Percentiles rank a stretch among this genome's conserved stretches.
These are phyloP conservation scores for Conringia planisiliqua DNA, from an alignment of 345 rosid species.

Conservation along the genomic window DNA sequence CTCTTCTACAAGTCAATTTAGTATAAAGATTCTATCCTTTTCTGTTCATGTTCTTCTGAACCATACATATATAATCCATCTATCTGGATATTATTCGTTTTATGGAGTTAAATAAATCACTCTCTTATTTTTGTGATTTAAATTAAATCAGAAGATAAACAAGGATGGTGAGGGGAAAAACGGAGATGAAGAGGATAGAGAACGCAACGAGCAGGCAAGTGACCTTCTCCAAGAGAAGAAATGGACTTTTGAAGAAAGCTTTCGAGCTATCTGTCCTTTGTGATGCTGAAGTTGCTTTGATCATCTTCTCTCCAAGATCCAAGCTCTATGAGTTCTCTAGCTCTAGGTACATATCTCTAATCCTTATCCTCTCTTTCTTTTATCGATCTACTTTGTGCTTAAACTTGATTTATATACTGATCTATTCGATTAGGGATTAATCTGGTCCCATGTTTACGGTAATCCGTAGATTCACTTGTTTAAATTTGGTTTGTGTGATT, in stretches of 20 bases:
- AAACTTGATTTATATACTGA: not conserved
- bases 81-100: not conserved
- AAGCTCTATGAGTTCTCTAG: slow-evolving; percentile 78
- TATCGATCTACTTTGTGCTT: not conserved
- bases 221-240: slow-evolving; percentile 81
- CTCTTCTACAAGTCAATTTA: not conserved
- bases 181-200: slow-evolving; percentile 89
- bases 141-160: not conserved
- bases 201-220: slow-evolving; percentile 86
- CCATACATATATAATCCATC: not conserved
- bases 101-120: not conserved
- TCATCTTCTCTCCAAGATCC: slow-evolving; percentile 74
- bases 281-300: slow-evolving; percentile 78
- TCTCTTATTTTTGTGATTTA: not conserved
- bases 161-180: slow-evolving; percentile 79
- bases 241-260: slow-evolving; percentile 74
- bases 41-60: slow-evolving; percentile 9
- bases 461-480: not conserved
- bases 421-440: not conserved
- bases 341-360: slow-evolving; percentile 39
- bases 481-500: not conserved
- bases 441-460: not conserved
- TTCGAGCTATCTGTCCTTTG: slow-evolving; percentile 82
- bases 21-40: not conserved
- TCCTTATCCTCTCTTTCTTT: not conserved